phyloP scores from a whole-genome alignment of 495 filamentous ascomycete genomes.

The Penicillium maclennaniae region DNA sequence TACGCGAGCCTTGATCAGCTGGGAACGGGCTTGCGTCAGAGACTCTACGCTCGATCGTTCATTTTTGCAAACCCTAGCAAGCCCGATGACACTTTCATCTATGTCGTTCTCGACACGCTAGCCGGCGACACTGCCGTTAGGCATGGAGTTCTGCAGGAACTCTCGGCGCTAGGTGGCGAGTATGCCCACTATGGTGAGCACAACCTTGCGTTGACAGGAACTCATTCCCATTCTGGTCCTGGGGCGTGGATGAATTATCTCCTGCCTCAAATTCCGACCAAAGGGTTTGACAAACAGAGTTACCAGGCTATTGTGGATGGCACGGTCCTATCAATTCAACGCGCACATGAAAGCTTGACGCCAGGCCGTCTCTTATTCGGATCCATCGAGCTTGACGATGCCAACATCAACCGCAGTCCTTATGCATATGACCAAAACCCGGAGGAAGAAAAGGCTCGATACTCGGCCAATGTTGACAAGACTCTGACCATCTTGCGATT shows the following conservation, averaged over 20 bases:
- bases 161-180: conserved; percentile 60
- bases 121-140: conserved; percentile 88
- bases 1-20: conserved; percentile 87
- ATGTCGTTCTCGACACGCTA: conserved; percentile 83
- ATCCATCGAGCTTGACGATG: conserved; percentile 68
- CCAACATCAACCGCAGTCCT: conserved; percentile 86
- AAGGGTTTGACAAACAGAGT: conserved; percentile 84
- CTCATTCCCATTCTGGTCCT: conserved; percentile 90
- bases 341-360: conserved; percentile 72
- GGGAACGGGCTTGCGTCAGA: conserved; percentile 82
- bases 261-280: conserved; percentile 87
- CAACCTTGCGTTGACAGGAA: conserved; percentile 89
- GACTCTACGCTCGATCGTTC: conserved; percentile 87
- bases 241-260: conserved; percentile 96
- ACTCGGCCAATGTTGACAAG: conserved; percentile 80
- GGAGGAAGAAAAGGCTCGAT: conserved; percentile 66
- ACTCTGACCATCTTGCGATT: conserved; percentile 81
- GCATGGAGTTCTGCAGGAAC: conserved; percentile 74
- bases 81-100: conserved; percentile 73
- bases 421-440: conserved; percentile 93
- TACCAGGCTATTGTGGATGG: conserved; percentile 90
- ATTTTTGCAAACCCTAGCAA: conserved; percentile 70
- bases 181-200: conserved; percentile 74
- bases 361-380: conserved; percentile 71
- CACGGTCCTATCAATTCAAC: conserved; percentile 71